Base-by-base conservation (phyloP, 305 asterid species). In the Fraxinus sp. region DNA sequence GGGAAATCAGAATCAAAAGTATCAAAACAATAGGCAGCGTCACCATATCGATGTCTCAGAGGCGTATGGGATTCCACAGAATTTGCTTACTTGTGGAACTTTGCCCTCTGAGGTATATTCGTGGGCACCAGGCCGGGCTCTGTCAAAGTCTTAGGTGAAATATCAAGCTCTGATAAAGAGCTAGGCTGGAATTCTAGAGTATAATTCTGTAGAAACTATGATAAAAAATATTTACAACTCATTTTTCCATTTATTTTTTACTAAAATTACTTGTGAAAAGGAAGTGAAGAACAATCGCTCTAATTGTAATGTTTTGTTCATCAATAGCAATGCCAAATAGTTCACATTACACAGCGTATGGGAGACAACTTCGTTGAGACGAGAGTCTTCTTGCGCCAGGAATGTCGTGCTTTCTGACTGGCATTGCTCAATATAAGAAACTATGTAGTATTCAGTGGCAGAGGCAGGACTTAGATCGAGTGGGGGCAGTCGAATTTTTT, bases 31-130 rank as follows among this genome's bases (percentile, higher is more conserved):
- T 36, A 81, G 88, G 82, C 92, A 84, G 78, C 87, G 88, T 26
- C 93, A 85, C 86, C 92, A 85, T 43, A 73, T 83, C 18, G 87
- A 83, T 30, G 86, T 87, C 22, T 80, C 88, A 0, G 92, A 92
- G 20, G 90, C 88, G 18, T 90, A 88, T 75, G 92, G 97, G 49
- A 73, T 90, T 70, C 89, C 94, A 20, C 97, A 89, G 80, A 92
- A 87, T 85, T 83, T 92, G 89, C 64, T 93, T 13, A 87, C 93
- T 5, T 90, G 85, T 79, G 93, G 91, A 1, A 77, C 79, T 35
- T 84, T 86, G 77, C 86, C 87, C 10, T 83, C 88, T 14, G 96
- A 91, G 81, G 88, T 88, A 5, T 89, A 88, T 80, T 84, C 90
- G 0, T 93, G 94, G 94, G 90, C 89, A 33, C 84, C 91, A 77